phyloP scores from a whole-genome alignment of 345 rosid species.

The Syzygium aromaticum region DNA sequence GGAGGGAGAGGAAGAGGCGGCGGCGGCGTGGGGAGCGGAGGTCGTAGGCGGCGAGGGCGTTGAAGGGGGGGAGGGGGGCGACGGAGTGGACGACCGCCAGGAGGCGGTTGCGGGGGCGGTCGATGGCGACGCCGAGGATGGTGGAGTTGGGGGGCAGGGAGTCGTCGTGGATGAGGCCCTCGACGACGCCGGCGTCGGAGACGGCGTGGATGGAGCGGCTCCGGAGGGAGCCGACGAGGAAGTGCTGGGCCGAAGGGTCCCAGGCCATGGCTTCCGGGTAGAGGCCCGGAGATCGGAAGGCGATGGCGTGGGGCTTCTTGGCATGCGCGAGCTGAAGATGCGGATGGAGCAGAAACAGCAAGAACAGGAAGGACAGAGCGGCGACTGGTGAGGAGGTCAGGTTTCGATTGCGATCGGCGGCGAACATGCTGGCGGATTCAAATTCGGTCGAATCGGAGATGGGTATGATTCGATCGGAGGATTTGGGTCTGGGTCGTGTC shows the following conservation, averaged over 20 bases:
- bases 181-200: conserved; percentile 71
- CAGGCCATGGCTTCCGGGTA: conserved; percentile 71
- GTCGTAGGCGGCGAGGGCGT: conserved; percentile 85
- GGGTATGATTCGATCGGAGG: neutral
- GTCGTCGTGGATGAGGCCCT: conserved; percentile 46
- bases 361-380: neutral
- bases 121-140: conserved; percentile 53
- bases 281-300: conserved; percentile 57
- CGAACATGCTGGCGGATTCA: neutral
- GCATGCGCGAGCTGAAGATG: conserved; percentile 5
- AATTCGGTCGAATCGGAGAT: neutral
- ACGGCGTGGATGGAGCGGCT: conserved; percentile 53
- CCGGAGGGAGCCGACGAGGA: conserved; percentile 67
- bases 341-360: neutral
- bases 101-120: conserved; percentile 43
- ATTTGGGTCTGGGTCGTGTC: neutral
- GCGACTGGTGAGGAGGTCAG: neutral
- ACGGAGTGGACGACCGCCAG: conserved; percentile 53
- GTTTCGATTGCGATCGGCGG: neutral
- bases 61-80: conserved; percentile 57
- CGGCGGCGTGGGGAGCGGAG: conserved; percentile 22
- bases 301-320: conserved; percentile 38
- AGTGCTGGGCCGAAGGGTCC: conserved; percentile 68
- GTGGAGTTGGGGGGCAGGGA: conserved; percentile 54
- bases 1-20: conserved; percentile 38